Conservation (phyloP, 2,329 filamentous ascomycete species). For the Scytalidium lignicola region DNA sequence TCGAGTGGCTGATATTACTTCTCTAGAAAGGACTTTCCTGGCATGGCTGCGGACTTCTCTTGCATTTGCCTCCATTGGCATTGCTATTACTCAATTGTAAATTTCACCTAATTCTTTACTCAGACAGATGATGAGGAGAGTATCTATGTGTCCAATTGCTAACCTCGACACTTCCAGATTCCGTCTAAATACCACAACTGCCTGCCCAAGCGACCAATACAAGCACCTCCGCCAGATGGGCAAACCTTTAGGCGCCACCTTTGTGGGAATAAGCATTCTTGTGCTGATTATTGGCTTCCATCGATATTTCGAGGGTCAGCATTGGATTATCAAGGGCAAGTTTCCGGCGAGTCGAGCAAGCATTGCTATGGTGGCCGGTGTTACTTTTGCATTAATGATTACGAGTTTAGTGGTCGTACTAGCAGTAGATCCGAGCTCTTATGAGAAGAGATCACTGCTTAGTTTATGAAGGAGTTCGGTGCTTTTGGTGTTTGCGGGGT, state of each 20-base stretch:
- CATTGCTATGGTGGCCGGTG: slow-evolving; percentile 61
- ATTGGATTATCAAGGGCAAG: slow-evolving; percentile 75
- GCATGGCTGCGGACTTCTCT: slow-evolving; percentile 81
- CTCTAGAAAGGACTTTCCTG: slow-evolving; percentile 72
- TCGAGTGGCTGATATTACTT: slow-evolving; percentile 3
- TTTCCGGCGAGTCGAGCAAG: slow-evolving; percentile 75
- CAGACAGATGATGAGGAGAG: background rate
- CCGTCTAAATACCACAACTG: slow-evolving; percentile 64
- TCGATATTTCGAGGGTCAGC: slow-evolving; percentile 71
- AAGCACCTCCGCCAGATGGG: slow-evolving; percentile 56
- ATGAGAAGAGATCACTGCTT: slow-evolving; percentile 14
- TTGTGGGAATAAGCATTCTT: slow-evolving; percentile 69
- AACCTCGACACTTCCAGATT: slow-evolving; percentile 38
- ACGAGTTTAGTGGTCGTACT: slow-evolving; percentile 55
- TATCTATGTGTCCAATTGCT: background rate
- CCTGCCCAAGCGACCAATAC: slow-evolving; percentile 25
- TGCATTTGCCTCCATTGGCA: slow-evolving; percentile 76
- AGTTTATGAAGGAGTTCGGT: background rate
- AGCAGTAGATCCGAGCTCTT: slow-evolving; percentile 39
- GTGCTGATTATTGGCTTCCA: slow-evolving; percentile 73
- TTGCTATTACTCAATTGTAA: slow-evolving; percentile 71
- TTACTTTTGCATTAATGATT: slow-evolving; percentile 60
- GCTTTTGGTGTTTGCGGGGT: no score
- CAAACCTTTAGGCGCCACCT: slow-evolving; percentile 70
- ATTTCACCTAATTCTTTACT: background rate